Percentiles rank a stretch among this genome's conserved stretches.
Conservation (phyloP, 1,284 basidiomycete genomes). For the Sporisorium scitamineum region DNA sequence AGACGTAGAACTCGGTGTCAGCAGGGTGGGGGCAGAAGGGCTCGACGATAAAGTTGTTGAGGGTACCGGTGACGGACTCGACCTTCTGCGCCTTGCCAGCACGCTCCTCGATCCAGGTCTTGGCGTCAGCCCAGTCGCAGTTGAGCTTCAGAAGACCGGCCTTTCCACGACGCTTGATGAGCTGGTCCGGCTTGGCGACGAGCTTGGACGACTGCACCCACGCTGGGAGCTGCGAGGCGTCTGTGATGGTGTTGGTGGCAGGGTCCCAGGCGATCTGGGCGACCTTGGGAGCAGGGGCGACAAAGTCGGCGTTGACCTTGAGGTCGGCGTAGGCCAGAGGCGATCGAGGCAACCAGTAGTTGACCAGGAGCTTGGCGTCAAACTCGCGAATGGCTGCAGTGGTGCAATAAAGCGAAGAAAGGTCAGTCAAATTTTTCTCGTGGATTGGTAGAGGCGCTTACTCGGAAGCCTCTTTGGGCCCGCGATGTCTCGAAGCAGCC, state of each 20-base stretch:
- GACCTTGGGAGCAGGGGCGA: conserved; percentile 65
- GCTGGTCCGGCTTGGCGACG: conserved; percentile 78
- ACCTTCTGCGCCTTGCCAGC: conserved; percentile 96
- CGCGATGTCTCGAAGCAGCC: neutral
- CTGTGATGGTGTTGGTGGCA: conserved; percentile 81
- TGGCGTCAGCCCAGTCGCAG: conserved; percentile 83
- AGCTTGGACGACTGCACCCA: conserved; percentile 76
- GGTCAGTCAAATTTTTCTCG: conserved; percentile 1
- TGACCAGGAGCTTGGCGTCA: conserved; percentile 69
- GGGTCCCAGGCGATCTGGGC: conserved; percentile 82
- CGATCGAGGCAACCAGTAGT: conserved; percentile 68
- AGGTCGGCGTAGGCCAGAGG: conserved; percentile 61
- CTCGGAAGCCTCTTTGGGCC: neutral
- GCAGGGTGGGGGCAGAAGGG: conserved; percentile 96
- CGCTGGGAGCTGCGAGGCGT: conserved; percentile 79
- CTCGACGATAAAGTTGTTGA: conserved; percentile 98
- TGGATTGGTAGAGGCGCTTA: neutral
- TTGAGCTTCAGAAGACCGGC: conserved; percentile 91
- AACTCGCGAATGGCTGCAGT: conserved; percentile 65
- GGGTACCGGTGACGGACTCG: conserved; percentile 89
- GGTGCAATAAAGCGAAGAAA: neutral
- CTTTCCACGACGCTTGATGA: conserved; percentile 99
- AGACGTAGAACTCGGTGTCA: conserved; percentile 97
- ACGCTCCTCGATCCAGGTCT: conserved; percentile 83
- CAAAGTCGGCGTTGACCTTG: conserved; percentile 62